These are phyloP conservation scores for Tolypocladium guangdongense DNA, from an alignment of 2,329 filamentous ascomycete species.

Conservation along the genomic window DNA sequence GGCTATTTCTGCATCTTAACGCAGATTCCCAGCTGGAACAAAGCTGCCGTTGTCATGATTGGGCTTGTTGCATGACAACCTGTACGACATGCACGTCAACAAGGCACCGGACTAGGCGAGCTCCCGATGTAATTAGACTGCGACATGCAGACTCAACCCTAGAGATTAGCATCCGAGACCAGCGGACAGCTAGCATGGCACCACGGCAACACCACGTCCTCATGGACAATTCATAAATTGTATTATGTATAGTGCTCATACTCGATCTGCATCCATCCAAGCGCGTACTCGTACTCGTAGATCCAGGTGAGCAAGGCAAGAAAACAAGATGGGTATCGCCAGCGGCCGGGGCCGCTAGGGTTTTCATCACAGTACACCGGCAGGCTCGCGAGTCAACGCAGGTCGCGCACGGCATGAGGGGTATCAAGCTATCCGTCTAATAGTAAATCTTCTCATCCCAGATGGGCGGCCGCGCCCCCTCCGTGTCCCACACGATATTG, in stretches of 20 bases:
- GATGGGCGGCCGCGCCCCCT: slow-evolving; percentile 30
- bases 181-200: background rate
- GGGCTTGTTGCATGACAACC: background rate
- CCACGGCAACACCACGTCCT: background rate
- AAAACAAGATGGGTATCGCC: background rate
- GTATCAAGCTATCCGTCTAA: slow-evolving; percentile 13
- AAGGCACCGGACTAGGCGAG: background rate
- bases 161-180: background rate
- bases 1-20: background rate
- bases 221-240: background rate
- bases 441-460: slow-evolving; percentile 35
- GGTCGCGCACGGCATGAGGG: background rate
- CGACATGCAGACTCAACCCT: background rate
- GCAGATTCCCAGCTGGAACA: background rate
- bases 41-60: background rate
- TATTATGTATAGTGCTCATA: background rate
- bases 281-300: too few species aligned
- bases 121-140: too few species aligned
- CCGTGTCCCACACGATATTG: slow-evolving; percentile 29
- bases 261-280: background rate
- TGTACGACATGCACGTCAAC: background rate
- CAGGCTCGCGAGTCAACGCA: background rate
- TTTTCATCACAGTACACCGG: background rate
- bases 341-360: background rate
- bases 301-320: background rate